Base-by-base conservation (phyloP, 192 early-diverging fungal genomes). In the Coemansia sp. region DNA sequence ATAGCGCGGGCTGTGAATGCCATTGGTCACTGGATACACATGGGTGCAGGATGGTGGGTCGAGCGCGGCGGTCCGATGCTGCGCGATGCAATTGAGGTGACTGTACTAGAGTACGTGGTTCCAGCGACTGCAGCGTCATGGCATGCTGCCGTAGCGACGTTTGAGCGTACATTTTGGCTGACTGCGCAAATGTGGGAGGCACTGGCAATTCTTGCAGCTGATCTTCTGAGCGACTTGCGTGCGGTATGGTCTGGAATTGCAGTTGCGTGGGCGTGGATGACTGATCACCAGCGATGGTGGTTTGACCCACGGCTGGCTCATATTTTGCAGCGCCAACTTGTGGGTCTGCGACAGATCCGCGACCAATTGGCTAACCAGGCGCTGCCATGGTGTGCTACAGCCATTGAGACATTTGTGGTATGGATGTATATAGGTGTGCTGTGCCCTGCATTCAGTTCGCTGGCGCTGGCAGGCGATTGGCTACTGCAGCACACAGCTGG, bases 221-320 rank as follows among this genome's bases (percentile, higher is more conserved):
- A 77, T 50, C 41, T 45, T 2, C 16, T n/a, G 16, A 13, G 41
- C 16, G 41, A 45, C 41, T n/a, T 45, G 14, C 41, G 41, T n/a
- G 41, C 41, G 1, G 9, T 77, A 13, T 66, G 68, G 68, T 10
- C 48, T 3, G 57, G 8, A 1, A 45, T 26, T 37, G 55, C 29
- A 14, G 52, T 29, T 1, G 43, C 22, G 14, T 75, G 67, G 67
- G 12, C 62, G 18, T 52, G 50, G 29, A 38, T 18, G 14, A 52
- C 51, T 55, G 29, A 26, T 22, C 19, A 11, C 22, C 54, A 51
- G 59, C 67, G 73, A 35, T 70, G 68, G 73, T 75, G 73, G 68
- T 57, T 65, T 20, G 51, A 69, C 26, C 67, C 59, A 1, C 27
- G 19, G 16, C 20, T 52, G 12, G 11, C 29, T n/a, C 53, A 12